phyloP scores from a whole-genome alignment of 371 early-diverging fungal species.

The Mucor mucedo region DNA sequence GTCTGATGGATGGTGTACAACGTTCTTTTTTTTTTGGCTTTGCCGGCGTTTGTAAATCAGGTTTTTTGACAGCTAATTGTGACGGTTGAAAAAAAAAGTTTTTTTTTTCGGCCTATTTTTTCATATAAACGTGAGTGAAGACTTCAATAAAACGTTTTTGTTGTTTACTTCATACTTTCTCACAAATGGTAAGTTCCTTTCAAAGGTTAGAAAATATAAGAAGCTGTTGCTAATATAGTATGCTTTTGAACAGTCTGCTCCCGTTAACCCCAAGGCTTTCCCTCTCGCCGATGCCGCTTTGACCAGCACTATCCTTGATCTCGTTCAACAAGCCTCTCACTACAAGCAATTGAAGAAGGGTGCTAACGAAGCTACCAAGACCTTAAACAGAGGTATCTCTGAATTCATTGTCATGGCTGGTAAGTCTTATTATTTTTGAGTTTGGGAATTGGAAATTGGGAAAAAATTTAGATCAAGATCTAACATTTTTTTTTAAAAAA shows the following conservation, averaged over 20 bases:
- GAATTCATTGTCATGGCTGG: slow-evolving; percentile 98
- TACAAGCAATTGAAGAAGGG: slow-evolving; percentile 99
- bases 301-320: slow-evolving; percentile 92
- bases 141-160: too few species aligned
- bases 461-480: neutral
- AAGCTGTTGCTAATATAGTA: neutral
- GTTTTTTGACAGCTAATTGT: too few species aligned
- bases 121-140: too few species aligned
- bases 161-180: too few species aligned
- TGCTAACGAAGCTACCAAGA: slow-evolving; percentile 99
- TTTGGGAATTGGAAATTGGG: neutral
- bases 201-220: neutral
- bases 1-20: too few species aligned
- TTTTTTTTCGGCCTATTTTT: too few species aligned
- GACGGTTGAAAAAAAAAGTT: too few species aligned
- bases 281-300: slow-evolving; percentile 93
- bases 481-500: slow-evolving; percentile 6
- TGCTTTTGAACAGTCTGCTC: slow-evolving; percentile 17
- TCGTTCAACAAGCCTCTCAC: slow-evolving; percentile 97
- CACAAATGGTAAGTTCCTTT: slow-evolving; percentile 5
- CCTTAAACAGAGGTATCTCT: slow-evolving; percentile 98
- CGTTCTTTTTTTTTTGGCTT: too few species aligned
- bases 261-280: slow-evolving; percentile 83
- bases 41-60: too few species aligned
- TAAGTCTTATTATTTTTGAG: slow-evolving; percentile 30